Evolutionary conservation across 2,329 filamentous ascomycete genomes (phyloP), one percentile per base, ranked within the genome.

Genomic region (Aspergillus candidus): DNA sequence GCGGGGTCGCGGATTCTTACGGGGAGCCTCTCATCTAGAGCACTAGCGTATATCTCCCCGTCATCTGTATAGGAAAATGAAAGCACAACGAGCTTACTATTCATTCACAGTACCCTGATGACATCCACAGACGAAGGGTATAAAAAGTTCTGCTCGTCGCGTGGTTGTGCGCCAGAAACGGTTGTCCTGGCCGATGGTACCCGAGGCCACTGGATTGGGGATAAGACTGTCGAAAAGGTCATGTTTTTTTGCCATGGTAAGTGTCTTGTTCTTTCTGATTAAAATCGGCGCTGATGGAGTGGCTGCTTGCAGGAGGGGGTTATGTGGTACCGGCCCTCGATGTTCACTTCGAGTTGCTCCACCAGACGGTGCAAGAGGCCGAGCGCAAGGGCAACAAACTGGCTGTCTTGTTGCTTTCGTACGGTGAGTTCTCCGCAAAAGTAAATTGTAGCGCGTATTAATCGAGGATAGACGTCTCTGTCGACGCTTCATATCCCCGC

Each of bases 121-220:
- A 7, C 22, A 27, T 27, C 43, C n/a, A 41, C 43, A 5, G 38
- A 46, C 10, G 38, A 37, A 5, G 35, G 11, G 2, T 46, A 46
- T 32, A 7, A 11, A 14, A 32, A 33, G n/a, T 46, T 41, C 18
- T n/a, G 14, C 13, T 11, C 33, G 15, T 36, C 30, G 12, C 11
- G 33, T 12, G 37, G 29, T 11, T 15, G 13, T 10, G 27, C 38
- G 10, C 22, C 17, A 4, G 33, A 46, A 11, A 38, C 38, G 6
- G 35, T 41, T 32, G 36, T 29, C 6, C 34, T 46, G 11, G 32
- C 15, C 2, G 30, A 46, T 31, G 43, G 38, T 6, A 46, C 43
- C 11, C 33, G 38, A 2, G 43, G 36, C 22, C 43, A 46, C 35
- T 46, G 43, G 43, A 36, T 46, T 15, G 43, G 43, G 3, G 38